These are phyloP conservation scores for Tolypocladium inflatum DNA, from an alignment of 2,329 filamentous ascomycete genomes.

Conservation along the genomic window DNA sequence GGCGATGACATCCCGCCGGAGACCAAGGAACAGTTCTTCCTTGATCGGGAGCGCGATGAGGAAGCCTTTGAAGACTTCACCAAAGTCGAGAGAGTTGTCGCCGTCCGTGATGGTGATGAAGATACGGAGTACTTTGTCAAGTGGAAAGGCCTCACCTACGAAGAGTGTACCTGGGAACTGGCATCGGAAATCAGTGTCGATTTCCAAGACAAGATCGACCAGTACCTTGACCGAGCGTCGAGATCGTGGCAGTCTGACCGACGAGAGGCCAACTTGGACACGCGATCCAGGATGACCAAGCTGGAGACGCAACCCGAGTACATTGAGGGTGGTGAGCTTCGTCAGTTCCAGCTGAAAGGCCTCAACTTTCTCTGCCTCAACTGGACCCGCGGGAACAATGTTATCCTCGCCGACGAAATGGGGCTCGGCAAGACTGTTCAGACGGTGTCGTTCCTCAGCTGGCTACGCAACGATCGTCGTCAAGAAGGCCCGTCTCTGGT, in stretches of 20 bases:
- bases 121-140: conserved; percentile 89
- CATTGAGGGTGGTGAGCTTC: conserved; percentile 73
- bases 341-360: conserved; percentile 88
- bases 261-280: conserved; percentile 64
- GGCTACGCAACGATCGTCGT: conserved; percentile 79
- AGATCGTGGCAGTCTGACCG: conserved; percentile 74
- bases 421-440: conserved; percentile 97
- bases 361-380: conserved; percentile 94
- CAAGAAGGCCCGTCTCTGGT: conserved; percentile 95
- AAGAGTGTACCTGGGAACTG: conserved; percentile 88
- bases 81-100: conserved; percentile 87
- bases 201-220: conserved; percentile 84
- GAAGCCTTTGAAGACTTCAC: conserved; percentile 86
- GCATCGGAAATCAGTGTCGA: conserved; percentile 65
- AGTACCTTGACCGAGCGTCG: conserved; percentile 74
- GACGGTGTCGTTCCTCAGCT: conserved; percentile 93
- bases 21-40: conserved; percentile 84
- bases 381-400: conserved; percentile 89
- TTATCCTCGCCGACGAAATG: conserved; percentile 98
- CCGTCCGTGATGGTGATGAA: conserved; percentile 68
- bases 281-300: conserved; percentile 63
- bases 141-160: conserved; percentile 91
- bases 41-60: conserved; percentile 86
- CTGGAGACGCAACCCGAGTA: conserved; percentile 78
- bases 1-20: conserved; percentile 72